A percentile compares a stretch with the other conserved stretches of the same genome.
These are phyloP conservation scores for Talaromyces borbonicus DNA, from an alignment of 495 filamentous ascomycete genomes.

Conservation along the genomic window DNA sequence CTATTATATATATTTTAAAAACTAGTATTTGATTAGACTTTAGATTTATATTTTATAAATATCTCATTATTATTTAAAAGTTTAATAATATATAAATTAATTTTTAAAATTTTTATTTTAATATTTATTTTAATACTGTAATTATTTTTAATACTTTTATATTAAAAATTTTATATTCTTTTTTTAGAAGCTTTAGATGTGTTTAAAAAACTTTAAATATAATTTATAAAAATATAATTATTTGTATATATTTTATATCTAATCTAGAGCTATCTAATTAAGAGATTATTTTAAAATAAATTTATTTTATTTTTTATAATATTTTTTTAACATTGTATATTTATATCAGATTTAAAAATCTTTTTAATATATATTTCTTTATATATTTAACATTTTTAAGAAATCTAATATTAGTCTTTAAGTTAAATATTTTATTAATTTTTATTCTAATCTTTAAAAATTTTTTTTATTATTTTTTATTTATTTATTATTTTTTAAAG, in stretches of 20 bases:
- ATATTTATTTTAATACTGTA: constrained; percentile 3
- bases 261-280: constrained; percentile 4
- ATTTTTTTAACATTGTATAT: constrained; percentile 1
- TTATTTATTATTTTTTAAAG: neutral
- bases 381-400: constrained; percentile 1
- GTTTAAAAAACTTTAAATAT: constrained; percentile 7
- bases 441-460: neutral
- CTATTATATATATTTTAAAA: too few relatives aligned
- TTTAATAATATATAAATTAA: constrained; percentile 8
- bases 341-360: neutral
- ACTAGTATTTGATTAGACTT: too few relatives aligned
- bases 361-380: constrained; percentile 1
- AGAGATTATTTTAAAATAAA: neutral
- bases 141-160: neutral
- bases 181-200: constrained; percentile 6
- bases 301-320: constrained; percentile 2
- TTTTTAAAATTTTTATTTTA: neutral
- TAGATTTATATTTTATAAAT: too few relatives aligned
- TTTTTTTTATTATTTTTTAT: neutral
- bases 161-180: constrained; percentile 8
- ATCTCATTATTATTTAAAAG: too few relatives aligned
- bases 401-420: constrained; percentile 3
- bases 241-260: constrained; percentile 8
- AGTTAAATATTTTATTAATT: neutral
- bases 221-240: constrained; percentile 7